Percentiles rank a stretch among this genome's conserved stretches.
These are phyloP conservation scores for Paracamarosporium sp. DNA, from an alignment of 2,329 filamentous ascomycete genomes.

Conservation along the genomic window DNA sequence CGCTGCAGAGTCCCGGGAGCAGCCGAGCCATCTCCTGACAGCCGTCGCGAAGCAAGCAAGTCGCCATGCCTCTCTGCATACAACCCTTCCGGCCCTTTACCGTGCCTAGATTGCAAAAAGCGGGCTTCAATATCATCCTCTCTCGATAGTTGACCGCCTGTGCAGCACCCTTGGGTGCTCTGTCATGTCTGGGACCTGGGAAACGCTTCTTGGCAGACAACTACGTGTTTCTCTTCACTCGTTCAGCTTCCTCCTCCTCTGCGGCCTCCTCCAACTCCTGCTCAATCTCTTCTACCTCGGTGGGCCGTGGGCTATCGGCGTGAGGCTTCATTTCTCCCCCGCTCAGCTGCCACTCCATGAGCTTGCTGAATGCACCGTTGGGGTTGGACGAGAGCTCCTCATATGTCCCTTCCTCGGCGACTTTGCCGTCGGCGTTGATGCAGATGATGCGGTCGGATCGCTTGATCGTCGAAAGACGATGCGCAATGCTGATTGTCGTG, in stretches of 20 bases:
- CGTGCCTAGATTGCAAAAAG: neutral
- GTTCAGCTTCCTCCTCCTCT: conserved; percentile 7
- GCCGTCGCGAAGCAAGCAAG: neutral
- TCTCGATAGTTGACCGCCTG: neutral
- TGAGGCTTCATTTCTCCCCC: conserved; percentile 67
- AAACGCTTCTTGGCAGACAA: no score
- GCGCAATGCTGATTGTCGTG: conserved; percentile 97
- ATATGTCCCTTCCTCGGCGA: conserved; percentile 91
- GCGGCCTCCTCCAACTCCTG: conserved; percentile 42
- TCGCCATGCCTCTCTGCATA: neutral
- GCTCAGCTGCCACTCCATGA: conserved; percentile 99
- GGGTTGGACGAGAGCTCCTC: conserved; percentile 73
- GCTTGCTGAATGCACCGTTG: conserved; percentile 85
- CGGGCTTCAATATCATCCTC: neutral
- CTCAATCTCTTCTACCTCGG: conserved; percentile 60
- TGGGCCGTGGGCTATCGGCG: conserved; percentile 43
- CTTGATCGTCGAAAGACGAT: conserved; percentile 95
- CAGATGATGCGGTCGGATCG: conserved; percentile 94
- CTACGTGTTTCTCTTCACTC: conserved; percentile 5
- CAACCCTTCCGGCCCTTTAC: neutral
- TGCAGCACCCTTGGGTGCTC: neutral
- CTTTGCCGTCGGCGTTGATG: conserved; percentile 81
- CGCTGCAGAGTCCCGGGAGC: neutral
- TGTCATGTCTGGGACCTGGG: neutral
- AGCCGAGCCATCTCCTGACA: conserved; percentile 5